Percentiles rank a stretch among this genome's conserved stretches.
Evolutionary conservation across 2,329 filamentous ascomycete genomes (phyloP).

Genomic region (Septoria petroselini): DNA sequence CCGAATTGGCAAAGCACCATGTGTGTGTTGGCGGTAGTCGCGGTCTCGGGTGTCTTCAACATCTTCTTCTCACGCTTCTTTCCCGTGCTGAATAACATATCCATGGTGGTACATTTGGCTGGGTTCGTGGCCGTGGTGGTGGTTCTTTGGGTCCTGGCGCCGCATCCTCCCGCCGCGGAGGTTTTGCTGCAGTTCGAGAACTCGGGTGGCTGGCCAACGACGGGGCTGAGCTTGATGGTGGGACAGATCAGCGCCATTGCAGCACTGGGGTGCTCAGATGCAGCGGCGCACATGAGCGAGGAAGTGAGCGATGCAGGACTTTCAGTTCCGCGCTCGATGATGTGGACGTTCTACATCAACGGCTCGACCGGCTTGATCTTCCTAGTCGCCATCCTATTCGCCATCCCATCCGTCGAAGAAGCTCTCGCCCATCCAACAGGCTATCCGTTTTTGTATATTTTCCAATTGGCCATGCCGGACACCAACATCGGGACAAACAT

Average conservation of each 20-base stretch:
- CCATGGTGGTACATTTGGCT: slow-evolving; percentile 22
- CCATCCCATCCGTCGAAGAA: slow-evolving; percentile 24
- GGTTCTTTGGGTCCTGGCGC: slow-evolving; percentile 22
- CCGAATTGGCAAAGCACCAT: slow-evolving; percentile 25
- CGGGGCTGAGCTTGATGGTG: slow-evolving; percentile 32
- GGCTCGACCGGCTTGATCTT: slow-evolving; percentile 22
- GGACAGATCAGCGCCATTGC: slow-evolving; percentile 31
- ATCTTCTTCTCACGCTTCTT: slow-evolving; percentile 23
- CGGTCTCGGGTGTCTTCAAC: slow-evolving; percentile 25
- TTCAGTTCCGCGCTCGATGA: slow-evolving; percentile 33
- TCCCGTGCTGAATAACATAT: slow-evolving; percentile 23
- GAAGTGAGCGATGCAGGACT: slow-evolving; percentile 28
- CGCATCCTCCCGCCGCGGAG: slow-evolving; percentile 28
- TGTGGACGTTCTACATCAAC: slow-evolving; percentile 30
- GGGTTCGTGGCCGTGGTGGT: slow-evolving; percentile 24
- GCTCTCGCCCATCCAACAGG: slow-evolving; percentile 24
- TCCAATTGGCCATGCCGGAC: slow-evolving; percentile 22
- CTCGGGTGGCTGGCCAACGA: slow-evolving; percentile 31
- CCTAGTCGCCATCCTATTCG: slow-evolving; percentile 23
- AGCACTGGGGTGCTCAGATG: slow-evolving; percentile 24
- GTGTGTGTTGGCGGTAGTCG: slow-evolving; percentile 22
- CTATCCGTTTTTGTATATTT: slow-evolving; percentile 25
- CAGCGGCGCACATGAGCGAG: slow-evolving; percentile 26
- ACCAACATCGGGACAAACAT: slow-evolving; percentile 21
- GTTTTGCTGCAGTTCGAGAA: slow-evolving; percentile 33